A percentile compares a stretch with the other conserved stretches of the same genome.
Conservation (phyloP, 1,284 basidiomycete species). For the Cryptococcus hybrid region DNA sequence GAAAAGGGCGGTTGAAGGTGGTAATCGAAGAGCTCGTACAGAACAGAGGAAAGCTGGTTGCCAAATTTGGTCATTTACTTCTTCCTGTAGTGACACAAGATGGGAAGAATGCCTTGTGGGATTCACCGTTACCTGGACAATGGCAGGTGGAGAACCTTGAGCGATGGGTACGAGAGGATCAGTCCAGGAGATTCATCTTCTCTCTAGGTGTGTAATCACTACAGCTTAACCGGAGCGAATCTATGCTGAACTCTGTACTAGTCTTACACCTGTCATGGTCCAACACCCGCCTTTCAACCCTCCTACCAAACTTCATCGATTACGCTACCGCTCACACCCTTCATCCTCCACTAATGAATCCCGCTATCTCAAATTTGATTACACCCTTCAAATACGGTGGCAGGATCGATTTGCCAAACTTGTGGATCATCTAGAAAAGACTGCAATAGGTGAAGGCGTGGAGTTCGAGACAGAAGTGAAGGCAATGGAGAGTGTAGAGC, state of each 20-base stretch:
- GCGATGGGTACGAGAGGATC: slow-evolving; percentile 1
- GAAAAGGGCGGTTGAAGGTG: not conserved
- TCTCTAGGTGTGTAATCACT: slow-evolving; percentile 4
- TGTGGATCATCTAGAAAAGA: slow-evolving; percentile 6
- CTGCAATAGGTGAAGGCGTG: not conserved
- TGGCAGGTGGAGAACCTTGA: slow-evolving; percentile 7
- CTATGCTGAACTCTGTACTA: not conserved
- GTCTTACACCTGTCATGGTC: slow-evolving; percentile 13
- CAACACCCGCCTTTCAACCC: slow-evolving; percentile 8
- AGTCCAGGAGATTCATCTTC: slow-evolving; percentile 3
- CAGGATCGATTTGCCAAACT: not conserved
- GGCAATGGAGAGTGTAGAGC: not conserved
- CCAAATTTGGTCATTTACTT: slow-evolving; percentile 11
- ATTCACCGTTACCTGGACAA: slow-evolving; percentile 12
- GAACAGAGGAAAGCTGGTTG: not conserved
- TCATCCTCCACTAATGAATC: no score
- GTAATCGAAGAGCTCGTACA: not conserved
- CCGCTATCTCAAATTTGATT: slow-evolving; percentile 4
- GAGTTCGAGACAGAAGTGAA: not conserved
- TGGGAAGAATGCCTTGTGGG: not conserved
- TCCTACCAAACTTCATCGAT: slow-evolving; percentile 1
- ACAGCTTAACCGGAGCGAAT: no score
- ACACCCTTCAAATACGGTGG: slow-evolving; percentile 1
- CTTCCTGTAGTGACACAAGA: slow-evolving; percentile 6
- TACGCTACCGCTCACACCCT: slow-evolving; percentile 7